Conservation (phyloP, 2,329 filamentous ascomycete species). For the Huntiella omanensis region DNA sequence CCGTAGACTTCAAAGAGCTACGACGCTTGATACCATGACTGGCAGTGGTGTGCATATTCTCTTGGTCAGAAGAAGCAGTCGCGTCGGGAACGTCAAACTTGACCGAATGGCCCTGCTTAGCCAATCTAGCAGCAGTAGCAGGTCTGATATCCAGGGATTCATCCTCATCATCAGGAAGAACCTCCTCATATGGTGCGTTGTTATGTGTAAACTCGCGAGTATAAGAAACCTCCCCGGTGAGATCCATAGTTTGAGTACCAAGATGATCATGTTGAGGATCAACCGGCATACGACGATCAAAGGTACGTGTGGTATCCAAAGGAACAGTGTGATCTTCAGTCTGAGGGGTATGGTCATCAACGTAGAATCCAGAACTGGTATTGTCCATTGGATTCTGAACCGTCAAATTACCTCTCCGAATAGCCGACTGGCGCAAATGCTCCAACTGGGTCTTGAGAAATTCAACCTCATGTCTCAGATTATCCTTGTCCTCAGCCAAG, state of each 20-base stretch:
- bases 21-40: conserved; percentile 26
- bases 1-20: conserved; percentile 12
- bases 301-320: conserved; percentile 20
- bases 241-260: conserved; percentile 92
- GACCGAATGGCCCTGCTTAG: conserved; percentile 9
- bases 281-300: conserved; percentile 16
- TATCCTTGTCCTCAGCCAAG: conserved; percentile 27
- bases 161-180: conserved; percentile 11
- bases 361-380: conserved; percentile 39
- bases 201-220: conserved; percentile 16
- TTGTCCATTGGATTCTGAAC: conserved; percentile 24
- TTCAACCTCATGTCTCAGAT: conserved; percentile 29
- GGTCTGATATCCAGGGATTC: conserved; percentile 5
- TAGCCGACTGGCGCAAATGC: conserved; percentile 21
- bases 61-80: conserved; percentile 15
- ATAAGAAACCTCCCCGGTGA: conserved; percentile 46
- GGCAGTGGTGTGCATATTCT: conserved; percentile 15
- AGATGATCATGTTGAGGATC: conserved; percentile 34
- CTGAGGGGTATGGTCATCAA: conserved; percentile 38
- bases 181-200: conserved; percentile 12
- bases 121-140: background rate
- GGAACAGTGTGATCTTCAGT: conserved; percentile 21
- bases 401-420: conserved; percentile 18
- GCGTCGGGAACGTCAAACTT: conserved; percentile 23
- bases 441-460: conserved; percentile 27